phyloP scores from a whole-genome alignment of 257 asterid species.

The Handroanthus guayacan region DNA sequence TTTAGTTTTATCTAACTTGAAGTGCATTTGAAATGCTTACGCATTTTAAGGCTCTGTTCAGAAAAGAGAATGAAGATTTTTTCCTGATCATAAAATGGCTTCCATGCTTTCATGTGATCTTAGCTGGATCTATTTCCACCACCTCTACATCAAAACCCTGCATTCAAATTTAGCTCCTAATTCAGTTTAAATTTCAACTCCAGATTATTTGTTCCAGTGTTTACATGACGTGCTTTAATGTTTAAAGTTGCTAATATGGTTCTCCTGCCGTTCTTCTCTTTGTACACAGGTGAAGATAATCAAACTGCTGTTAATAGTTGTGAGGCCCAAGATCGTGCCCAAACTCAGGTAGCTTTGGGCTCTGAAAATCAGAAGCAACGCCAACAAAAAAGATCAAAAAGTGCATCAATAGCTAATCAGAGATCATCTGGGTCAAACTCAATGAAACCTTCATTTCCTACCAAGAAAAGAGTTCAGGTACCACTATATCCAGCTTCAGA shows the following conservation, averaged over 20 bases:
- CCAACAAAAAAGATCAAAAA: conserved; percentile 48
- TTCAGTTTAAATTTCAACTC: too few relatives aligned
- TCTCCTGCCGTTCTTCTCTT: conserved; percentile 24
- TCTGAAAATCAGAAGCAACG: conserved; percentile 40
- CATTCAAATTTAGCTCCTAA: too few relatives aligned
- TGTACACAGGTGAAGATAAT: conserved; percentile 42
- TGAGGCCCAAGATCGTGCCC: conserved; percentile 41
- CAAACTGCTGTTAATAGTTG: conserved; percentile 37
- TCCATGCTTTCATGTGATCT: too few relatives aligned
- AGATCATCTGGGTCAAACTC: conserved; percentile 39
- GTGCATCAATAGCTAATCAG: conserved; percentile 36
- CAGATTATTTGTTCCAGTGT: neutral
- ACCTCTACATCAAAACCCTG: too few relatives aligned
- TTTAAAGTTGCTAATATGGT: conserved; percentile 4
- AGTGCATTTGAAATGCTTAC: neutral
- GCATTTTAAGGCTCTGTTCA: neutral
- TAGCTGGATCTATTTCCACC: too few relatives aligned
- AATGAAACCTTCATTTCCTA: conserved; percentile 72
- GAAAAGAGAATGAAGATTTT: neutral
- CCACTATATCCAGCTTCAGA: conserved; percentile 54
- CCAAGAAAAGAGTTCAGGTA: conserved; percentile 89
- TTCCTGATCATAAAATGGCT: too few relatives aligned
- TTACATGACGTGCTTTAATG: neutral
- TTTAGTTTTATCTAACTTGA: neutral
- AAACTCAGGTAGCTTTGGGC: conserved; percentile 32